A percentile compares a stretch with the other conserved stretches of the same genome.
Evolutionary conservation across 2,329 filamentous ascomycete species (phyloP).

Genomic region (Gaeumannomyces tritici): DNA sequence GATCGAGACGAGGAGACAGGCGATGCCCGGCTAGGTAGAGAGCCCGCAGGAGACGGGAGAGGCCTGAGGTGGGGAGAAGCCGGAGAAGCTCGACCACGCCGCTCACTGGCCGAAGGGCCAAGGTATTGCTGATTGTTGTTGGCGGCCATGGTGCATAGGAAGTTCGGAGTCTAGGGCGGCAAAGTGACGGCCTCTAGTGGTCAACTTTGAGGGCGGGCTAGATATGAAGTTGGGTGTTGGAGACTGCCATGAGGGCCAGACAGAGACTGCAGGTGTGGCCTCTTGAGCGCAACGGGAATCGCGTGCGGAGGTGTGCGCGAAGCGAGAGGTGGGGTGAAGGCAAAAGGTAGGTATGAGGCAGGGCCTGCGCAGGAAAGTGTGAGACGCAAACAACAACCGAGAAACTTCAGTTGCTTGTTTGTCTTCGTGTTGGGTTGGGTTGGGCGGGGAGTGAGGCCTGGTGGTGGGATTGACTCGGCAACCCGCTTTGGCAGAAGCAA

Average conservation of each 20-base stretch:
- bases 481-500: not conserved
- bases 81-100: not conserved
- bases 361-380: no score
- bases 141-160: not conserved
- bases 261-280: not conserved
- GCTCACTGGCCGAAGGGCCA: not conserved
- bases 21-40: not conserved
- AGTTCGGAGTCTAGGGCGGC: not conserved
- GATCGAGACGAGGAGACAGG: not conserved
- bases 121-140: not conserved
- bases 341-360: no score
- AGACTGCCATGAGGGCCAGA: not conserved
- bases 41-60: not conserved
- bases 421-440: not conserved
- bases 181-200: not conserved
- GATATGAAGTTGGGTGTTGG: not conserved
- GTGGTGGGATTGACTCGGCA: not conserved
- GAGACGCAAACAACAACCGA: no score
- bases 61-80: not conserved
- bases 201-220: not conserved
- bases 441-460: not conserved
- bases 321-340: no score
- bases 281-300: not conserved
- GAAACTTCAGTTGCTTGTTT: not conserved
- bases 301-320: no score